Evolutionary conservation across 108 stramenopile genomes (phyloP).

Genomic region (Cylindrotheca closterium): DNA sequence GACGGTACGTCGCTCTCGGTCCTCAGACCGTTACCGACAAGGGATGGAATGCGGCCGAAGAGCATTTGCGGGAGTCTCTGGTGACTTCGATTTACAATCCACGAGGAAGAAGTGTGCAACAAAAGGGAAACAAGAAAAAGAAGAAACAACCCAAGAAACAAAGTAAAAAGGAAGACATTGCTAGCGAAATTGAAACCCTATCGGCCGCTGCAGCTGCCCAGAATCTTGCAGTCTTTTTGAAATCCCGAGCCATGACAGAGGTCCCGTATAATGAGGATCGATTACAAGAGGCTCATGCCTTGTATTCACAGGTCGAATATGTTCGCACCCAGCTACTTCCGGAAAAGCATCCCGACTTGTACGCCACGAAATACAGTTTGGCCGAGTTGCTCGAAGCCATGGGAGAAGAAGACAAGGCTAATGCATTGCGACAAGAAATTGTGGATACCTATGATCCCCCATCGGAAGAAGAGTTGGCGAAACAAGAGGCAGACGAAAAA

Average conservation of each 20-base stretch:
- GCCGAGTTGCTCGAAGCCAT: constrained; percentile 70
- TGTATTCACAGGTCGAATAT: constrained; percentile 63
- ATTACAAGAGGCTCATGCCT: constrained; percentile 61
- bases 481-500: no score
- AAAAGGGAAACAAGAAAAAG: constrained; percentile 30
- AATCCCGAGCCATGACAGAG: constrained; percentile 54
- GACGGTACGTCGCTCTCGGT: constrained; percentile 31
- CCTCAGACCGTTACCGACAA: constrained; percentile 43
- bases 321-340: constrained; percentile 63
- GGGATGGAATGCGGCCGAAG: constrained; percentile 79
- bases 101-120: constrained; percentile 52
- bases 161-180: constrained; percentile 8
- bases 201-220: constrained; percentile 85
- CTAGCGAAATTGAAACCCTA: constrained; percentile 42
- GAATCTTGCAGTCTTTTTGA: constrained; percentile 86
- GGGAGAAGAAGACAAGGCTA: constrained; percentile 63
- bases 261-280: constrained; percentile 23
- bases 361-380: constrained; percentile 77
- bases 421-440: constrained; percentile 75
- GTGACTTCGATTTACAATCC: constrained; percentile 68
- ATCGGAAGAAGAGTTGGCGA: constrained; percentile 32
- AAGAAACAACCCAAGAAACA: constrained; percentile 16
- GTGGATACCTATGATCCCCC: constrained; percentile 69
- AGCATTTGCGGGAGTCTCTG: constrained; percentile 72
- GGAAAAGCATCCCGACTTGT: constrained; percentile 70